Evolutionary conservation across 129 eudicot genomes (phyloP), one percentile per base, ranked within the genome.

Genomic region (Helichrysum umbraculigerum): DNA sequence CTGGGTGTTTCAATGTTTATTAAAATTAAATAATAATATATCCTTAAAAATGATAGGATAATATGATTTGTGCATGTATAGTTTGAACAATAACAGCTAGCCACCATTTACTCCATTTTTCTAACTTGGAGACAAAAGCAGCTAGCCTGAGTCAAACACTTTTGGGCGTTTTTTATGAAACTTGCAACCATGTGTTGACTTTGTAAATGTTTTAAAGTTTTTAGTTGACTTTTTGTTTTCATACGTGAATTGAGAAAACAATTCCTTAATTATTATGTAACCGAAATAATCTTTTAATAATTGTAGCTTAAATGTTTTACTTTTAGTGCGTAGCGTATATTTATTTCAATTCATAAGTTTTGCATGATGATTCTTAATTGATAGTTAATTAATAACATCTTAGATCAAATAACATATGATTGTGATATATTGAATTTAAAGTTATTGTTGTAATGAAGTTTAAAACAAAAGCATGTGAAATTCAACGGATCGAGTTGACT

Each of bases 141-240:
- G n/a, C n/a, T n/a, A n/a, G 54, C 71, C 47, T 35, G 28, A 30
- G 81, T 68, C 81, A 68, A 72, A 73, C 79, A 66, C 62, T 44
- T 79, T 79, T 56, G 66, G 35, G 54, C 67, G 51, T 57, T 69
- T 73, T 80, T 80, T 73, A 61, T 66, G 68, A 80, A 80, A 66
- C 79, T 66, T 80, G 50, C 41, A 68, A 30, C 44, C 63, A 37
- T 73, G 21, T 79, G 74, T 42, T 73, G 83, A 80, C 83, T 80
- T 79, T 65, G 44, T 41, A 15, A 41, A 28, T 28, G 60, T 64
- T 12, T 51, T 64, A 72, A 73, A 57, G 69, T 30, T 73, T 66
- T 57, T 80, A 51, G 63, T 66, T 80, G 83, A 80, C 83, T 73
- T 35, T 78, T 42, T 10, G 2, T 44, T 58, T 76, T 20, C 51